These are phyloP conservation scores for Teratosphaeriaceae sp. DNA, from an alignment of 2,329 filamentous ascomycete genomes.

Conservation along the genomic window DNA sequence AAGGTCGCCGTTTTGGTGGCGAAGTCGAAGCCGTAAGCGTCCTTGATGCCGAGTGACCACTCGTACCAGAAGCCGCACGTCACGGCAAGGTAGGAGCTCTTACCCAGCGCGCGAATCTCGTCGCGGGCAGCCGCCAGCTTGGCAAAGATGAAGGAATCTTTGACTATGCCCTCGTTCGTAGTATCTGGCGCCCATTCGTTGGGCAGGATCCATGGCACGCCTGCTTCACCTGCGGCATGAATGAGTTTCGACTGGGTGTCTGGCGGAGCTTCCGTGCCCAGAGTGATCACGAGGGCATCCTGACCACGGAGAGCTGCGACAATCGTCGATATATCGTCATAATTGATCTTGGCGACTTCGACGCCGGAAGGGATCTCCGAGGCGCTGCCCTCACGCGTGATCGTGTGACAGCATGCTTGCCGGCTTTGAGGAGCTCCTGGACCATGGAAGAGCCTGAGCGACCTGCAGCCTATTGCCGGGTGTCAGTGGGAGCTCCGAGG, in stretches of 20 bases:
- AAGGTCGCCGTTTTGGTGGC: slow-evolving; percentile 22
- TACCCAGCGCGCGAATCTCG: slow-evolving; percentile 21
- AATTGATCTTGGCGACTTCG: slow-evolving; percentile 38
- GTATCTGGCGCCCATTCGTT: slow-evolving; percentile 31
- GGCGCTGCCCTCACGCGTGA: slow-evolving; percentile 41
- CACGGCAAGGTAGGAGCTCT: slow-evolving; percentile 22
- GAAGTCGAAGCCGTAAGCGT: slow-evolving; percentile 33
- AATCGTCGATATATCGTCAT: slow-evolving; percentile 37
- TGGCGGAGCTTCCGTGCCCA: slow-evolving; percentile 24
- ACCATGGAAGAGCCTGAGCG: slow-evolving; percentile 33
- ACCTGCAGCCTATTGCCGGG: slow-evolving; percentile 28
- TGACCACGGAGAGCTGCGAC: slow-evolving; percentile 31
- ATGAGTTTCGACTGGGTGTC: slow-evolving; percentile 23
- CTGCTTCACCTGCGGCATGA: slow-evolving; percentile 28
- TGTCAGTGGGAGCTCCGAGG: not conserved
- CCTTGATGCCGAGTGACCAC: slow-evolving; percentile 27
- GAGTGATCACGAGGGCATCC: slow-evolving; percentile 35
- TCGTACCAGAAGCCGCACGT: slow-evolving; percentile 31
- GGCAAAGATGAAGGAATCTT: slow-evolving; percentile 16
- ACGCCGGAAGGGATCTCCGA: slow-evolving; percentile 36
- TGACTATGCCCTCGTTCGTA: slow-evolving; percentile 18
- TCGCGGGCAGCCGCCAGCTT: slow-evolving; percentile 19
- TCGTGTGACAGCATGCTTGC: slow-evolving; percentile 45
- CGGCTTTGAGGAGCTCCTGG: slow-evolving; percentile 35
- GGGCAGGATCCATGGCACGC: slow-evolving; percentile 34